Conservation (phyloP, 1,284 basidiomycete genomes). For the Austroboletus niveus region DNA sequence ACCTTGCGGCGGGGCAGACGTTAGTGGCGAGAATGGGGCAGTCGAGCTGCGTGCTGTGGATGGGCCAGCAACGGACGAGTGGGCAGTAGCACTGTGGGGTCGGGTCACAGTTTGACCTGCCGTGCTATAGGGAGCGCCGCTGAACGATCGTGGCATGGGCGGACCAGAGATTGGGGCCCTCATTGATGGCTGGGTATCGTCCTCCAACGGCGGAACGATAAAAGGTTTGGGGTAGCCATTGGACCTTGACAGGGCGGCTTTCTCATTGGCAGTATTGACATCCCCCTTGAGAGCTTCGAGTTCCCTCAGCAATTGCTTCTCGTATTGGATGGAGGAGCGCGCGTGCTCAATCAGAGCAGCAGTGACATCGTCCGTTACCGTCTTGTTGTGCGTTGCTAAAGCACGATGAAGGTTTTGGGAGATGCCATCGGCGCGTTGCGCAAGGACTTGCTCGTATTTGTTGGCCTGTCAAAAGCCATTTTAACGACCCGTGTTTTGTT, state of each 20-base stretch:
- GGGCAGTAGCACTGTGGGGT: conserved; percentile 33
- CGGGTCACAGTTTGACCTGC: conserved; percentile 18
- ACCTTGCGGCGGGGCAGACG: conserved; percentile 50
- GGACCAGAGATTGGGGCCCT: conserved; percentile 29
- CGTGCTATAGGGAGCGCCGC: conserved; percentile 18
- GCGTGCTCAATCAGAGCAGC: conserved; percentile 88
- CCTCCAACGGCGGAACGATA: conserved; percentile 63
- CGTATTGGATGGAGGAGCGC: conserved; percentile 86
- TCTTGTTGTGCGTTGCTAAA: conserved; percentile 76
- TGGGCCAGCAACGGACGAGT: conserved; percentile 51
- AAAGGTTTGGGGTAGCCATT: conserved; percentile 58
- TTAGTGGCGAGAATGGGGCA: conserved; percentile 26
- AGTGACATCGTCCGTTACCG: conserved; percentile 87
- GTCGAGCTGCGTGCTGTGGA: conserved; percentile 15
- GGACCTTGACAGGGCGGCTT: conserved; percentile 44
- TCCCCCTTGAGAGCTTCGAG: conserved; percentile 82
- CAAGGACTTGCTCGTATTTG: conserved; percentile 81
- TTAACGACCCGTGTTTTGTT: conserved; percentile 11
- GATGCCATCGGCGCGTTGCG: conserved; percentile 81
- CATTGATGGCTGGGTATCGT: conserved; percentile 44
- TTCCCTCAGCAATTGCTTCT: conserved; percentile 83
- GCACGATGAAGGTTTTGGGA: conserved; percentile 88
- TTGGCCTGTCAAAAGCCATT: conserved; percentile 57
- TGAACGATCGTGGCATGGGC: conserved; percentile 17
- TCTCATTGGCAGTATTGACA: conserved; percentile 64